A percentile compares a stretch with the other conserved stretches of the same genome.
Conservation (phyloP, 1,284 basidiomycete genomes). For the Irpex sp. region DNA sequence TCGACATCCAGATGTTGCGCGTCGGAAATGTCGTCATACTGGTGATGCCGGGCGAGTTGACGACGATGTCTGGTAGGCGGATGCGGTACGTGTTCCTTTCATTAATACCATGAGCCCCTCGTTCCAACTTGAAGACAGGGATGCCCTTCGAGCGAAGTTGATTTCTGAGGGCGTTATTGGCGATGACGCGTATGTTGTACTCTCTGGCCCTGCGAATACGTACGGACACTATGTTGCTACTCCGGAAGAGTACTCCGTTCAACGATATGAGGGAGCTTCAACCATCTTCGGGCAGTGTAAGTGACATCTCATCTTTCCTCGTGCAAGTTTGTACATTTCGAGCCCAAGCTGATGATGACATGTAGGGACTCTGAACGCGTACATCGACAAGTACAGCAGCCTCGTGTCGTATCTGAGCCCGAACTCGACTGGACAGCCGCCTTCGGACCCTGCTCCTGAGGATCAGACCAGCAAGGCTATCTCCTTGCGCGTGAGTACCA, state of each 20-base stretch:
- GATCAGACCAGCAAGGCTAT: conserved; percentile 68
- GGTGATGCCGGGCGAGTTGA: conserved; percentile 69
- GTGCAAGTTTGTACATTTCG: too few relatives aligned
- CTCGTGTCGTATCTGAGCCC: conserved; percentile 62
- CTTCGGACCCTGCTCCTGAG: conserved; percentile 63
- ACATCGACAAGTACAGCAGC: conserved; percentile 72
- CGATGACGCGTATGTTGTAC: conserved; percentile 66
- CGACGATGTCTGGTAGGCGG: conserved; percentile 52
- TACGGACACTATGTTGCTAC: conserved; percentile 79
- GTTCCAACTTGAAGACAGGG: conserved; percentile 29
- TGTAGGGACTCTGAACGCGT: conserved; percentile 71
- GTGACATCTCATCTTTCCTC: conserved; percentile 22
- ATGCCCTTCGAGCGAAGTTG: conserved; percentile 61
- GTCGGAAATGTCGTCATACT: conserved; percentile 79
- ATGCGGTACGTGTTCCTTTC: conserved; percentile 28
- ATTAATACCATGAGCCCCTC: neutral
- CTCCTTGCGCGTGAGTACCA: conserved; percentile 52
- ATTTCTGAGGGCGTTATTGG: conserved; percentile 62
- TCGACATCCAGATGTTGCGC: conserved; percentile 78
- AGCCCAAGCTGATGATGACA: too few relatives aligned
- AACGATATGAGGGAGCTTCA: conserved; percentile 81
- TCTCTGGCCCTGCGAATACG: conserved; percentile 79
- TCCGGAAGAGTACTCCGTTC: conserved; percentile 70
- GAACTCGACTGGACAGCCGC: conserved; percentile 39
- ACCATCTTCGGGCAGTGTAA: conserved; percentile 76